Percentiles rank a stretch among this genome's conserved stretches.
Conservation (phyloP, 768 basidiomycete species). For the Suillus luteus region DNA sequence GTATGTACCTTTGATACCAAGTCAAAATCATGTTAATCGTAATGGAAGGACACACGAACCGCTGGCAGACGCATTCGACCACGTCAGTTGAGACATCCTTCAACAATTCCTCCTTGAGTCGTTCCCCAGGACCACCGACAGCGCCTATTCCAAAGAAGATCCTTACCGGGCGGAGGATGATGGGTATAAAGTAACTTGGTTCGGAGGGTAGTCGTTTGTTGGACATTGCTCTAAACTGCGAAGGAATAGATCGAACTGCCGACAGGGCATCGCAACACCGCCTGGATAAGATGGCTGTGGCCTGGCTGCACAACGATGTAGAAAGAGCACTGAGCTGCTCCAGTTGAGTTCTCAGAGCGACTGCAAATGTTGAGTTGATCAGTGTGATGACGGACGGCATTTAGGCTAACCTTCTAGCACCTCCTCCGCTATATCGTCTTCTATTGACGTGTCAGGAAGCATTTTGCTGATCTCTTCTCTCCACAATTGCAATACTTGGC, state of each 20-base stretch:
- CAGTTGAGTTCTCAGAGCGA: constrained; percentile 57
- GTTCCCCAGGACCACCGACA: constrained; percentile 58
- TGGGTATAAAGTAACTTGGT: constrained; percentile 83
- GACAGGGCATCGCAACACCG: constrained; percentile 86
- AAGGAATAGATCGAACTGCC: constrained; percentile 84
- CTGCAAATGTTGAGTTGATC: constrained; percentile 34
- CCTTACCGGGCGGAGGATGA: constrained; percentile 79
- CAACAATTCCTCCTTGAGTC: constrained; percentile 57
- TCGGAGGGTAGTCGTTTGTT: constrained; percentile 70
- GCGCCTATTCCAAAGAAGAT: constrained; percentile 67
- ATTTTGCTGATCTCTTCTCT: constrained; percentile 62
- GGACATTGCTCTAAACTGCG: constrained; percentile 86
- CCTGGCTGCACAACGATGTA: constrained; percentile 60
- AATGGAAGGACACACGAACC: constrained; percentile 38
- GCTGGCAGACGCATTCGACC: constrained; percentile 71
- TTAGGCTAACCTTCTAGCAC: constrained; percentile 51
- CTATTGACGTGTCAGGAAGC: constrained; percentile 48
- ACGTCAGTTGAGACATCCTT: constrained; percentile 57
- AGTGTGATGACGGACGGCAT: constrained; percentile 4
- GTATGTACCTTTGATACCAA: constrained; percentile 60
- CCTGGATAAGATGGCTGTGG: constrained; percentile 69
- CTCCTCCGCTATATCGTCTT: constrained; percentile 35
- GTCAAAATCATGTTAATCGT: constrained; percentile 3
- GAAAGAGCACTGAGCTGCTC: constrained; percentile 50
- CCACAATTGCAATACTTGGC: constrained; percentile 62